Evolutionary conservation across 2,329 filamentous ascomycete genomes (phyloP), one percentile per base, ranked within the genome.

Genomic region (Paraconiothyrium brasiliense): DNA sequence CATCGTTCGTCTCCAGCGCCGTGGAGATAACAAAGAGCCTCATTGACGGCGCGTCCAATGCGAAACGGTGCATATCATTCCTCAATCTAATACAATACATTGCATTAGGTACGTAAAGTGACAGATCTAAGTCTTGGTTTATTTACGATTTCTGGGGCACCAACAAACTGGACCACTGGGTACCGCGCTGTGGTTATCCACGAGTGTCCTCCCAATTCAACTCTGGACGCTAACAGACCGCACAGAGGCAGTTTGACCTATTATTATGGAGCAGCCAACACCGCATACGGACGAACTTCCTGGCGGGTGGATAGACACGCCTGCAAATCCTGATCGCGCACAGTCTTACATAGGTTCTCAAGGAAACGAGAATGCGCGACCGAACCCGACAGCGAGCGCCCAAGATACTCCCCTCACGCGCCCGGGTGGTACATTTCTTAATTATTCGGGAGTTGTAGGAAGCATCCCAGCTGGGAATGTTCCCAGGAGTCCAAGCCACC

Each of bases 301-400:
- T 16, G 78, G 73, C 54, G 76, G 68, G 5, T 79, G 75, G 74
- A 71, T 76, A 54, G 74, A 76, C 16, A 79, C 76, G 50, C 73
- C 76, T 16, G 69, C 65, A 22, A 68, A 73, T n/a, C 43, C 62
- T 20, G 64, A 56, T 52, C 63, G 68, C 54, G 69, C 71, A 27
- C 66, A 71, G 37, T 73, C 71, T 4, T 70, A 72, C 57, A 66
- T 64, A 34, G 69, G 69, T 14, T 60, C 64, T 27, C 65, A 65
- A 35, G 51, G 61, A 50, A 14, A 58, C 43, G 24, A 57, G 30
- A 60, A 57, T 14, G 54, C 32, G 1, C 63, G 67, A 4, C 60
- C 60, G n/a, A 52, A 35, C 13, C 24, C 60, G 8, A 54, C 44
- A 11, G 51, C 56, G 9, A 47, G 30, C 10, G 43, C 47, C 2